These are phyloP conservation scores for Micractinium sp. DNA, from an alignment of 139 green algal genomes.

Conservation along the genomic window DNA sequence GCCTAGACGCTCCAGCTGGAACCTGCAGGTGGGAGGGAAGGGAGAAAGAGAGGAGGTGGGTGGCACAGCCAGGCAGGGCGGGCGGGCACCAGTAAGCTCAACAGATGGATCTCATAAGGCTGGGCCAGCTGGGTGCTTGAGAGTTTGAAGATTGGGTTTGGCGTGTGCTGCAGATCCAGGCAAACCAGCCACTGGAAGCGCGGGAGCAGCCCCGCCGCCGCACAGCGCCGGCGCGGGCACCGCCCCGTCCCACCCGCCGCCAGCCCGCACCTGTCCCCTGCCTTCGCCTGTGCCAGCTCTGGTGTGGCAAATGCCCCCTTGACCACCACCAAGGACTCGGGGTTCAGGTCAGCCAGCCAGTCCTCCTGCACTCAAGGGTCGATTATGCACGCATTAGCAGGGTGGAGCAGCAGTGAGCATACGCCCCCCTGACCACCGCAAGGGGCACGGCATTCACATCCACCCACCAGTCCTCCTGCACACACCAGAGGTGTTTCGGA, in stretches of 20 bases:
- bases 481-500: neutral
- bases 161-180: neutral
- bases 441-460: too few species aligned
- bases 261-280: conserved; percentile 45
- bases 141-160: neutral
- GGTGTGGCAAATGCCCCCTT: conserved; percentile 54
- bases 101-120: neutral
- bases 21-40: conserved; percentile 52
- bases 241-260: neutral
- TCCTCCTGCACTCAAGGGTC: conserved; percentile 62
- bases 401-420: too few species aligned
- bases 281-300: conserved; percentile 42
- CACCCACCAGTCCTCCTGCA: conserved; percentile 81
- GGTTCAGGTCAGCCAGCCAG: conserved; percentile 92
- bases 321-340: conserved; percentile 63
- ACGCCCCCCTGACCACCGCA: too few species aligned
- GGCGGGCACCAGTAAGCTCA: neutral
- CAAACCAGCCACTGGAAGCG: too few species aligned
- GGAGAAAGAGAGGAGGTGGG: neutral
- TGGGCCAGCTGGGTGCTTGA: neutral
- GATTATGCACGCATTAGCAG: too few species aligned
- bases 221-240: neutral
- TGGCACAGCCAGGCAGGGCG: too few species aligned
- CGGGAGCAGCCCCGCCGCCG: neutral
- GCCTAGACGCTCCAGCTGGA: conserved; percentile 96